A percentile compares a stretch with the other conserved stretches of the same genome.
Conservation (phyloP, 2,329 filamentous ascomycete genomes). For the Macrophomina pseudophaseolina region DNA sequence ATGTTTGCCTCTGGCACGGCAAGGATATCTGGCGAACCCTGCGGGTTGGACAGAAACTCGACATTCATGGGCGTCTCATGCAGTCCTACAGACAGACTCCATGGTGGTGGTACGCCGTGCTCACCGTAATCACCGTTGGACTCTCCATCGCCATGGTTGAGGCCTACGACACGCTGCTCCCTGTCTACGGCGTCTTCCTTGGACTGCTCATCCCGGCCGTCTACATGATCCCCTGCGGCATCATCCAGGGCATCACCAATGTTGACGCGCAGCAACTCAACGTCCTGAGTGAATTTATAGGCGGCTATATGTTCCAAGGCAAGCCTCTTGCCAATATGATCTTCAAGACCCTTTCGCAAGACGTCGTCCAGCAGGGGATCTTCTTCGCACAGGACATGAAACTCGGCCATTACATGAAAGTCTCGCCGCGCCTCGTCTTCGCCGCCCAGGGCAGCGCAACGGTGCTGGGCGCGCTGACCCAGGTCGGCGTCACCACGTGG, state of each 20-base stretch:
- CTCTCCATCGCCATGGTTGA: conserved; percentile 29
- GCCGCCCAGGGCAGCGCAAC: conserved; percentile 69
- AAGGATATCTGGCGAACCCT: conserved; percentile 38
- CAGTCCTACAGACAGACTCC: conserved; percentile 40
- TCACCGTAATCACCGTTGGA: conserved; percentile 58
- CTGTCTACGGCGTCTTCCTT: conserved; percentile 21
- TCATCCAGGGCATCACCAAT: conserved; percentile 27
- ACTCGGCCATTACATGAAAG: conserved; percentile 58
- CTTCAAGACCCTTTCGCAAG: conserved; percentile 33
- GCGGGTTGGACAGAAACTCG: conserved; percentile 29
- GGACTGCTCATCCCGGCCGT: conserved; percentile 20
- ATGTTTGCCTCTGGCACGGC: conserved; percentile 39
- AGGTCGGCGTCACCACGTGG: conserved; percentile 68
- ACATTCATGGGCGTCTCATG: conserved; percentile 43
- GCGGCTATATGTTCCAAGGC: conserved; percentile 75
- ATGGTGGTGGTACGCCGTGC: conserved; percentile 51
- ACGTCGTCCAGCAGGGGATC: conserved; percentile 26
- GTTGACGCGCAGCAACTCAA: conserved; percentile 55
- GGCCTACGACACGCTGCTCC: conserved; percentile 16
- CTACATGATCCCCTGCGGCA: conserved; percentile 24
- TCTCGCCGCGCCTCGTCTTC: conserved; percentile 70
- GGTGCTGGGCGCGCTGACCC: conserved; percentile 69
- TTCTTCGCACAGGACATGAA: conserved; percentile 28
- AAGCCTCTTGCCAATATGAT: conserved; percentile 71
- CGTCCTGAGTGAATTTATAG: conserved; percentile 59